Base-by-base conservation (phyloP, 208 protist genomes). In the Leishmania mexicana region DNA sequence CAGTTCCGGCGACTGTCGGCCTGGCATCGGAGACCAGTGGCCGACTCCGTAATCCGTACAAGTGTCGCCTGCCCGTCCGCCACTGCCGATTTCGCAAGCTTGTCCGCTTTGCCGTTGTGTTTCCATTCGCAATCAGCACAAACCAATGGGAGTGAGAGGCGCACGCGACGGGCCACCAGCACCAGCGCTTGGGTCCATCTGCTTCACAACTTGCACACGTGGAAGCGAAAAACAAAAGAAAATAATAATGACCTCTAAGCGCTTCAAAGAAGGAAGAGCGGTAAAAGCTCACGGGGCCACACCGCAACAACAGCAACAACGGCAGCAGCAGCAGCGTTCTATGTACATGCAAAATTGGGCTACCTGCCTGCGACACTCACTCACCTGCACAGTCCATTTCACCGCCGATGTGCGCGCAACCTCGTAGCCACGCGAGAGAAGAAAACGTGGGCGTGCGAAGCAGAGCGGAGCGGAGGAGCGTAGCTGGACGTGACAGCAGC, bases 261-360 rank as follows among this genome's bases (percentile, higher is more conserved):
- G 17, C 42, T 51, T 17, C 11, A 17, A 54, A 35, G 28, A 54
- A 74, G 47, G 45, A 8, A 15, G 8, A 72, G 40, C 40, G 40
- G 40, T 42, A 58, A 75, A 15, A 35, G 35, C 24, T 38, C 47
- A 40, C 8, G 10, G 28, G 24, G 40, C 71, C 19, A 47, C 42
- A 38, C 73, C 24, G 47, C 35, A 3, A 31, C 47, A 58, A 19
- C 73, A 38, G n/a, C 71, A 28, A 58, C 21, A 35, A 40, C 71
- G 19, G 13, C 68, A 54, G 11, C 68, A 38, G 47, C 71, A 40
- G 42, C 71, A 64, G 51, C 73, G 28, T 17, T 54, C 21, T 74
- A 74, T 74, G 70, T 74, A 74, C 70, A 74, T 74, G 45, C 19
- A 45, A 74, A 31, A 31, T 21, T 45, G 42, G 21, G 28, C 70